These are phyloP conservation scores for Rhamnella rubrinervis DNA, from an alignment of 331 rosid species.

Conservation along the genomic window DNA sequence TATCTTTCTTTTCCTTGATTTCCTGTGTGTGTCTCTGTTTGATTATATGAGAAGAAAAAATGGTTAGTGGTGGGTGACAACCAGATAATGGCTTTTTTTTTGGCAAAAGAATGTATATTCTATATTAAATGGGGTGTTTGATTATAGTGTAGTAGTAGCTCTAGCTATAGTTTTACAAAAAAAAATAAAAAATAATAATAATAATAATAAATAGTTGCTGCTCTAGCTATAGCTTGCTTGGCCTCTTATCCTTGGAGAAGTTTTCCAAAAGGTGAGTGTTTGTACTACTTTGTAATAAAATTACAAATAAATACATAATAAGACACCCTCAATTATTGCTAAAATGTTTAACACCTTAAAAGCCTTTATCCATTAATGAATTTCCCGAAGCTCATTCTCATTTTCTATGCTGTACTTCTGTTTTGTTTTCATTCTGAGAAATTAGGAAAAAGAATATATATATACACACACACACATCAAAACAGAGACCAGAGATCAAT, in stretches of 20 bases:
- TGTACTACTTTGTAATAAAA: neutral
- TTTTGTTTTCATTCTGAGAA: too few species aligned
- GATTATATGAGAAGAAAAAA: neutral
- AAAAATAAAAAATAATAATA: too few species aligned
- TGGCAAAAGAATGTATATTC: constrained; percentile 19
- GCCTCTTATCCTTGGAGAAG: constrained; percentile 24
- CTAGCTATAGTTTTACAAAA: neutral
- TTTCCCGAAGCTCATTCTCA: constrained; percentile 25
- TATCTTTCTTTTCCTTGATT: constrained; percentile 20
- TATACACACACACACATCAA: too few species aligned
- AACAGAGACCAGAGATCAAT: too few species aligned
- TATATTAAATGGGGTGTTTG: constrained; percentile 6
- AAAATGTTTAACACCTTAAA: constrained; percentile 21
- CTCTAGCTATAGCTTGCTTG: neutral
- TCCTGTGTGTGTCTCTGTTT: neutral
- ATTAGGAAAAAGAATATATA: too few species aligned
- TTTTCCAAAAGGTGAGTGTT: constrained; percentile 12
- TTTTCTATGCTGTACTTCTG: neutral
- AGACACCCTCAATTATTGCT: constrained; percentile 20
- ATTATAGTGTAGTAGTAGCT: constrained; percentile 14
- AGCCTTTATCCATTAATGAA: constrained; percentile 14
- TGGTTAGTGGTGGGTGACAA: constrained; percentile 37
- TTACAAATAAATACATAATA: too few species aligned
- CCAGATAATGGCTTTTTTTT: constrained; percentile 21
- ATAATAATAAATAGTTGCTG: too few species aligned